Evolutionary conservation across 1,284 basidiomycete genomes (phyloP), one percentile per base, ranked within the genome.

Genomic region (Bondarzewia mesenterica): DNA sequence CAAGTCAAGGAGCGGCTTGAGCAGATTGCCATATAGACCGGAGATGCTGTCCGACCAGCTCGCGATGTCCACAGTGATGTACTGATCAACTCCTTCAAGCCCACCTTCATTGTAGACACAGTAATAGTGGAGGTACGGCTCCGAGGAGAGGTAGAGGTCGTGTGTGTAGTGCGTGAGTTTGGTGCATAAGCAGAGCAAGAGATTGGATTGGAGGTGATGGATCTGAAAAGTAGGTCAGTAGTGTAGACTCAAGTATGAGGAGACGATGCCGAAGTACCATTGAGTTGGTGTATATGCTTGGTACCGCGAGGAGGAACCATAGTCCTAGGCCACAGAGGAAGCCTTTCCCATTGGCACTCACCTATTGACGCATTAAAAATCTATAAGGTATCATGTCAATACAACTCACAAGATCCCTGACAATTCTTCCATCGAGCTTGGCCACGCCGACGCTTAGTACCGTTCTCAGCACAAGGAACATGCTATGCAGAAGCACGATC

Each of bases 241-340:
- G 3, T 4, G 7, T 29, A 1, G 29, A 10, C 12, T 3, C 6
- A 4, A 6, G 3, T 1, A 10, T 4, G 5, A 7, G 5, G 5
- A n/a, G n/a, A n/a, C n/a, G n/a, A n/a, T n/a, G n/a, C n/a, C n/a
- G n/a, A n/a, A n/a, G n/a, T 42, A 88, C 87, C 91, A 98, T 94
- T 1, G 91, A 85, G 63, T 99, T 98, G 0, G 94, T 98, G 62
- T 94, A 95, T 16, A 92, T 94, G 59, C 89, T 93, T 0, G 95
- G 94, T 22, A 98, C 74, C 0, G 93, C 91, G 6, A 99, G 75
- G 5, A 82, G 69, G 60, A 95, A 96, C 94, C 94, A 98, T 51
- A 92, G 73, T 0, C 76, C 87, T 0, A 98, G 69, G 0, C 93
- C 93, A 45, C 77, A 78, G 14, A 92, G 54, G 66, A 98, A 97